Evolutionary conservation across 768 basidiomycete species (phyloP).

Genomic region (Piloderma croceum): DNA sequence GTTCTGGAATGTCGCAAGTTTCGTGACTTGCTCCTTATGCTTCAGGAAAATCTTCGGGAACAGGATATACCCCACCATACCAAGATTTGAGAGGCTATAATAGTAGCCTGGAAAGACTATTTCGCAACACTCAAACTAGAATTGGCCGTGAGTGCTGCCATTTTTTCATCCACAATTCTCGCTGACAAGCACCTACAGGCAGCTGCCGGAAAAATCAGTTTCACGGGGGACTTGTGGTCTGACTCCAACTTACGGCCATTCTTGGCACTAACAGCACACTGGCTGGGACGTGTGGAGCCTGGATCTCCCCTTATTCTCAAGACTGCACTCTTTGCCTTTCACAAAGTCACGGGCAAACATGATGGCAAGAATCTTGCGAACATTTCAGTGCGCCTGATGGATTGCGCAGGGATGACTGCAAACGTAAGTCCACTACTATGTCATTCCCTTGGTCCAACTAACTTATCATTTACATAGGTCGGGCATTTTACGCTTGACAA

Average conservation of each 20-base stretch:
- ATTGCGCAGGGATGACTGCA: too few relatives aligned
- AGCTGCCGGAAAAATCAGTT: conserved; percentile 24
- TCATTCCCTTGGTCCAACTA: not conserved
- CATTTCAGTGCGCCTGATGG: too few relatives aligned
- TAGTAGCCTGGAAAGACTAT: conserved; percentile 18
- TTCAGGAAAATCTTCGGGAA: conserved; percentile 18
- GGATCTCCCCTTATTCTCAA: not conserved
- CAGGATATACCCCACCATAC: conserved; percentile 22
- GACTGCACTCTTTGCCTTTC: not conserved
- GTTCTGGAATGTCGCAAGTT: conserved; percentile 25
- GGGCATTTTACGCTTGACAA: conserved; percentile 20
- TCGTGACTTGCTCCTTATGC: conserved; percentile 18
- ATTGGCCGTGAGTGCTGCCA: conserved; percentile 19
- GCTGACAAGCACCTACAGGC: too few relatives aligned
- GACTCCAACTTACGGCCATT: conserved; percentile 20
- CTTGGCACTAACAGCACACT: conserved; percentile 5
- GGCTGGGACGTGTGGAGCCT: conserved; percentile 5
- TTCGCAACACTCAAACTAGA: conserved; percentile 19
- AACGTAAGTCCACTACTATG: not conserved
- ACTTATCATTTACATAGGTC: too few relatives aligned
- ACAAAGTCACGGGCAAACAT: too few relatives aligned
- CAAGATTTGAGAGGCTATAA: conserved; percentile 15
- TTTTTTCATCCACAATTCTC: too few relatives aligned
- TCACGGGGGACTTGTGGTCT: conserved; percentile 36
- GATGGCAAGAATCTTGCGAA: too few relatives aligned